A percentile compares a stretch with the other conserved stretches of the same genome.
Evolutionary conservation across 305 asterid species (phyloP).

Genomic region (Nicotiana rustica): DNA sequence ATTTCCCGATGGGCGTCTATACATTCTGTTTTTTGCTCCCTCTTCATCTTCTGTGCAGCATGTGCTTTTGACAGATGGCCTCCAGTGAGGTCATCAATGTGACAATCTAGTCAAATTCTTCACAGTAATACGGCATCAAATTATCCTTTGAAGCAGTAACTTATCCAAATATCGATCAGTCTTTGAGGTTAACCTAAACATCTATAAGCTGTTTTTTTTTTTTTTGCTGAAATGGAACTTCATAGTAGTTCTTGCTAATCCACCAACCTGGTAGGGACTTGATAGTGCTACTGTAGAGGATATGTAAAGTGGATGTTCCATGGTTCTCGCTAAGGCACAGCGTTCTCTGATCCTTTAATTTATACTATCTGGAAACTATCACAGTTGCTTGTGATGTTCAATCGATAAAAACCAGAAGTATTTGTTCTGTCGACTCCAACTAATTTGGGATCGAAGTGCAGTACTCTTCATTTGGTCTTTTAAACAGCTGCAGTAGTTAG

Average conservation of each 20-base stretch:
- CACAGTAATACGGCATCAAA: not conserved
- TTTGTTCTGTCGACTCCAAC: not conserved
- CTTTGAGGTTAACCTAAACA: not conserved
- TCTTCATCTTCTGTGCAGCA: not conserved
- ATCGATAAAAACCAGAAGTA: not conserved
- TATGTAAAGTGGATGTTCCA: not conserved
- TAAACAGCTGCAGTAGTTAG: not conserved
- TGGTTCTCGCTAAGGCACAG: not conserved
- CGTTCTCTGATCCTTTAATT: not conserved
- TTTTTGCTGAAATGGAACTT: not conserved
- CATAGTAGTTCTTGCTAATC: not conserved
- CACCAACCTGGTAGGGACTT: slow-evolving; percentile 1
- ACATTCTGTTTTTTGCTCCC: not conserved
- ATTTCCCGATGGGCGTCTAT: not conserved
- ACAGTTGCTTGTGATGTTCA: not conserved
- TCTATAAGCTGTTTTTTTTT: not conserved
- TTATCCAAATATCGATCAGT: not conserved
- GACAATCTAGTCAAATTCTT: not conserved
- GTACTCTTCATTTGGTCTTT: not conserved
- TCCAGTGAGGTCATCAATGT: not conserved
- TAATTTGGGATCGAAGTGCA: not conserved
- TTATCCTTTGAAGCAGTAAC: not conserved
- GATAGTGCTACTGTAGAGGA: not conserved
- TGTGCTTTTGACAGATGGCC: not conserved
- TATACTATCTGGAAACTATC: slow-evolving; percentile 3